Evolutionary conservation across 164 flowering plant genomes (phyloP).

Genomic region (Vitis rotundifolia): DNA sequence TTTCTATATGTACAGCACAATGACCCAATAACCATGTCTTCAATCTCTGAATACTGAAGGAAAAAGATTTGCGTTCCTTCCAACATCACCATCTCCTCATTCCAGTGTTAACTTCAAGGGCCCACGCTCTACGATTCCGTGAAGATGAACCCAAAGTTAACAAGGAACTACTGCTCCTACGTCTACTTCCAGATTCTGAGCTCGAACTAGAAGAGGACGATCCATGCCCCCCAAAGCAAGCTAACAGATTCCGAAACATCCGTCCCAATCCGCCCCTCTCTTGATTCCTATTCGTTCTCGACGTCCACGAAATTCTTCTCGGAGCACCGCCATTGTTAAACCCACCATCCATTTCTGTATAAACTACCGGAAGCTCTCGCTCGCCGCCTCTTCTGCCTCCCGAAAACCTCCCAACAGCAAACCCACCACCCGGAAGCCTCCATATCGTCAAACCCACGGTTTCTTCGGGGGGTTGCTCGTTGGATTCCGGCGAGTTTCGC

Average conservation of each 20-base stretch:
- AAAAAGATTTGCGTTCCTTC: neutral
- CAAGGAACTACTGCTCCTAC: conserved; percentile 25
- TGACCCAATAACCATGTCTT: no score
- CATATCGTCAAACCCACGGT: conserved; percentile 64
- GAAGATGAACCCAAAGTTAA: conserved; percentile 33
- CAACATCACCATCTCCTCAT: conserved; percentile 25
- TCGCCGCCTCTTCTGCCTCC: conserved; percentile 59
- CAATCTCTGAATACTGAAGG: neutral
- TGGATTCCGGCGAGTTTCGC: conserved; percentile 2
- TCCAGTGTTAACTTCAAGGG: conserved; percentile 37
- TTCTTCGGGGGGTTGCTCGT: conserved; percentile 29
- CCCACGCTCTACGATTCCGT: conserved; percentile 50
- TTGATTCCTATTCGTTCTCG: conserved; percentile 41
- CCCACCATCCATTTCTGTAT: conserved; percentile 68
- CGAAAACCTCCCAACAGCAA: conserved; percentile 66
- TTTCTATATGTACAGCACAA: no score
- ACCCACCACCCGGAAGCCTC: conserved; percentile 76
- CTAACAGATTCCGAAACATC: conserved; percentile 33
- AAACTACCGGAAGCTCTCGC: conserved; percentile 60
- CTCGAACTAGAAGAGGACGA: conserved; percentile 23
- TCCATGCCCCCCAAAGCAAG: conserved; percentile 44
- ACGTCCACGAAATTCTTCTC: conserved; percentile 55
- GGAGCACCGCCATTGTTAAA: conserved; percentile 46
- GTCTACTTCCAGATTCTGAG: conserved; percentile 16
- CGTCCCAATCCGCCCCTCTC: conserved; percentile 37